phyloP scores from a whole-genome alignment of 2,329 filamentous ascomycete genomes.

The Venturia aucupariae region DNA sequence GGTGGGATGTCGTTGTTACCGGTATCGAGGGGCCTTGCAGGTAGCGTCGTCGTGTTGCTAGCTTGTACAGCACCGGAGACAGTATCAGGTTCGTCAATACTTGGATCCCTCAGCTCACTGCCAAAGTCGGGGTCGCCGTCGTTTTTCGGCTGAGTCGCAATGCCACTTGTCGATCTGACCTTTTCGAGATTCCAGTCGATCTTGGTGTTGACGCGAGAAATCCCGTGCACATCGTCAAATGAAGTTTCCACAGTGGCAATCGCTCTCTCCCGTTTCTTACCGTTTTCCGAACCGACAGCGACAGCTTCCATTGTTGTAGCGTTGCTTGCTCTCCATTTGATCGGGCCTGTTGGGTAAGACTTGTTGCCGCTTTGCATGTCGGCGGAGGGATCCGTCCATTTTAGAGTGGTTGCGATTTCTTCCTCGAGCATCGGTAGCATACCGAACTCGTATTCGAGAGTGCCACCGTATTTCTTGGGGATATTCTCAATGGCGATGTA shows the following conservation, averaged over 20 bases:
- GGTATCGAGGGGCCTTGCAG: slow-evolving; percentile 6
- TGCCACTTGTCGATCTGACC: slow-evolving; percentile 27
- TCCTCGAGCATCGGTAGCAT: slow-evolving; percentile 64
- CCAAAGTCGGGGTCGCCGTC: slow-evolving; percentile 13
- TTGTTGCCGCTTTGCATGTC: slow-evolving; percentile 25
- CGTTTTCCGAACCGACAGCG: slow-evolving; percentile 36
- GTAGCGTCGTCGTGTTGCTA: background rate
- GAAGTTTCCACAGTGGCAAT: slow-evolving; percentile 32
- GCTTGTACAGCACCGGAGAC: background rate
- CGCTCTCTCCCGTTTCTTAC: slow-evolving; percentile 29
- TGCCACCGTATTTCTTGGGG: slow-evolving; percentile 80
- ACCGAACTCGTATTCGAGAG: slow-evolving; percentile 74
- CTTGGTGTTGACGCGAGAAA: slow-evolving; percentile 21
- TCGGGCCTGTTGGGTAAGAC: slow-evolving; percentile 39
- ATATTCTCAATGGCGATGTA: slow-evolving; percentile 81
- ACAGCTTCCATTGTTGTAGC: slow-evolving; percentile 36
- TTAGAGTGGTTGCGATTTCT: slow-evolving; percentile 31
- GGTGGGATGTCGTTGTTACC: slow-evolving; percentile 8
- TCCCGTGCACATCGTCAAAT: slow-evolving; percentile 21
- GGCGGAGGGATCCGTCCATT: slow-evolving; percentile 28
- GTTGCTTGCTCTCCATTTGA: slow-evolving; percentile 34
- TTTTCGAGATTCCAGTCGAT: slow-evolving; percentile 21
- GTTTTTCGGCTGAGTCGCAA: slow-evolving; percentile 28
- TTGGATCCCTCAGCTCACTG: background rate
- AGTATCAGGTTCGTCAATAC: background rate